phyloP scores from a whole-genome alignment of 495 filamentous ascomycete genomes.

The Apodospora peruviana region DNA sequence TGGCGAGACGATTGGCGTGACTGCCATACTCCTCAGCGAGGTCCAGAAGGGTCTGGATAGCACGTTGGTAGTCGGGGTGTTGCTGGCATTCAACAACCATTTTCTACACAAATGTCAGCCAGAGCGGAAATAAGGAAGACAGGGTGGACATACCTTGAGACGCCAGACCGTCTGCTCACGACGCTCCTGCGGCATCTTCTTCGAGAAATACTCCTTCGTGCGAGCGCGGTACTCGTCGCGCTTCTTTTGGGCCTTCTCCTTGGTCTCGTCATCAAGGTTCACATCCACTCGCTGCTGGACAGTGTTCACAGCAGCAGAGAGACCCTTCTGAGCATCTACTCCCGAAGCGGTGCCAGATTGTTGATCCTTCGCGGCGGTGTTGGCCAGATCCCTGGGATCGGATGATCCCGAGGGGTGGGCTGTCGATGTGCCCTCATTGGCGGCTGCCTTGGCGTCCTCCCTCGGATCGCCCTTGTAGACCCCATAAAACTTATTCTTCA shows the following conservation, averaged over 20 bases:
- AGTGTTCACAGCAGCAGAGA: slow-evolving; percentile 41
- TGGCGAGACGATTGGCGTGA: slow-evolving; percentile 59
- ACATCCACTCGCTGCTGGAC: slow-evolving; percentile 44
- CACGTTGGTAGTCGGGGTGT: slow-evolving; percentile 85
- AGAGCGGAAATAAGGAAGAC: not conserved
- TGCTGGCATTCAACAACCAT: slow-evolving; percentile 95
- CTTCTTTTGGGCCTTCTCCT: slow-evolving; percentile 43
- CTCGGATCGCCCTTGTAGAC: slow-evolving; percentile 49
- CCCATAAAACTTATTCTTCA: slow-evolving; percentile 61
- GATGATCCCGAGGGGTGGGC: slow-evolving; percentile 23
- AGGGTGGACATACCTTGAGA: slow-evolving; percentile 51
- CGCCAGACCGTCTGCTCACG: slow-evolving; percentile 90
- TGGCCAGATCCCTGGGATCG: slow-evolving; percentile 18
- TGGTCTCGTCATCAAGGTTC: slow-evolving; percentile 57
- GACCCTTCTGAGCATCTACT: slow-evolving; percentile 50
- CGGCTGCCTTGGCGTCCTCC: slow-evolving; percentile 46
- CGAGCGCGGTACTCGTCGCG: slow-evolving; percentile 48
- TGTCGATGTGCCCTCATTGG: slow-evolving; percentile 16
- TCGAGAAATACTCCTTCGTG: slow-evolving; percentile 64
- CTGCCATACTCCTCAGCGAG: slow-evolving; percentile 83
- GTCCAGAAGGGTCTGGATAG: slow-evolving; percentile 75
- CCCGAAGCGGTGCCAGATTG: slow-evolving; percentile 34
- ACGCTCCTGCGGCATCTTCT: slow-evolving; percentile 89
- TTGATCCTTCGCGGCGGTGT: slow-evolving; percentile 20
- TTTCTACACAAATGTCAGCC: slow-evolving; percentile 49